These are phyloP conservation scores for Akanthomyces dipterigenus DNA, from an alignment of 2,329 filamentous ascomycete species.

Conservation along the genomic window DNA sequence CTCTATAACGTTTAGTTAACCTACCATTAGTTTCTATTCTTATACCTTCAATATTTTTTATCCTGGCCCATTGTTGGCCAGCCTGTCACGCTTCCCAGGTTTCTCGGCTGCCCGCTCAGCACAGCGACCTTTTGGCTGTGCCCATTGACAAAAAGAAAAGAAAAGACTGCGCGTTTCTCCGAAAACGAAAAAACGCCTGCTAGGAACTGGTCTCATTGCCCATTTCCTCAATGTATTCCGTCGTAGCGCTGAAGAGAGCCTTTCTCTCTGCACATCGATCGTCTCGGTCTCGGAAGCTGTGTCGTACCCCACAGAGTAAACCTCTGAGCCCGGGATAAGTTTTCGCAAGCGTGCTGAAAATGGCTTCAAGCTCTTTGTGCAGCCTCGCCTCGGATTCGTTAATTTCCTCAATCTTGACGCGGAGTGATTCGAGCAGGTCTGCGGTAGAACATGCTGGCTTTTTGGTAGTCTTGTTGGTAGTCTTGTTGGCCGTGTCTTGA, in stretches of 20 bases:
- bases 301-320: background rate
- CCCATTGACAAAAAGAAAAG: too few relatives aligned
- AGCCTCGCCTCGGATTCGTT: background rate
- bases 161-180: background rate
- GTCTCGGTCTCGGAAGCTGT: background rate
- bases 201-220: too few relatives aligned
- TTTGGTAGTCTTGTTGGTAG: too few relatives aligned
- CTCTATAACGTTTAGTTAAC: too few relatives aligned
- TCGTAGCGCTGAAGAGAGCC: background rate
- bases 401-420: background rate
- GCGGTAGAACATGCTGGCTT: background rate
- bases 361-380: background rate
- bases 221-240: background rate
- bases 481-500: too few relatives aligned
- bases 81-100: too few relatives aligned
- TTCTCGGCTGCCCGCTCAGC: too few relatives aligned
- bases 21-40: too few relatives aligned
- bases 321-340: background rate
- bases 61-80: too few relatives aligned
- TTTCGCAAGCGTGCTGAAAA: background rate
- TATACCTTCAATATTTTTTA: too few relatives aligned
- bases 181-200: background rate
- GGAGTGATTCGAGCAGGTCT: background rate
- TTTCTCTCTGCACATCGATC: background rate
- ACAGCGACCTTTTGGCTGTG: too few relatives aligned